phyloP scores from a whole-genome alignment of 2,329 filamentous ascomycete genomes.

The Diplodia seriata region DNA sequence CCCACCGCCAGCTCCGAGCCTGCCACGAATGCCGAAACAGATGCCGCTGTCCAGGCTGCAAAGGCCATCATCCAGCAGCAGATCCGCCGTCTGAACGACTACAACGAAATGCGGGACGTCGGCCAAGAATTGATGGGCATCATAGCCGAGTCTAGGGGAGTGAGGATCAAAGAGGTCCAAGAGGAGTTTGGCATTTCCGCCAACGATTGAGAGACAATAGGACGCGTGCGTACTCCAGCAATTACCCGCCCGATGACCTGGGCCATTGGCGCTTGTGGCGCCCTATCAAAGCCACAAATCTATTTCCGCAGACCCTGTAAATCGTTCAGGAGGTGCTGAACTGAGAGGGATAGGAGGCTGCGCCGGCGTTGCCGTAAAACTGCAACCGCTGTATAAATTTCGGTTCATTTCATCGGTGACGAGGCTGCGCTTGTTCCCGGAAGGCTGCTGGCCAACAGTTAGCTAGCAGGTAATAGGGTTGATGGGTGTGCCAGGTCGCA shows the following conservation, averaged over 20 bases:
- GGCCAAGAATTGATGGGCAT: slow-evolving; percentile 70
- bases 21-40: slow-evolving; percentile 37
- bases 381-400: background rate
- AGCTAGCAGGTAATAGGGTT: background rate
- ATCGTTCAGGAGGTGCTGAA: background rate
- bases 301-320: background rate
- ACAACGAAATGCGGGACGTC: slow-evolving; percentile 75
- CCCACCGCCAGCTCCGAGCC: background rate
- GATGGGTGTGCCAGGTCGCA: background rate
- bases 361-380: background rate
- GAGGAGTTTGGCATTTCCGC: slow-evolving; percentile 55
- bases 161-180: slow-evolving; percentile 59
- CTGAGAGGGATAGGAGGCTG: background rate
- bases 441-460: background rate
- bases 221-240: slow-evolving; percentile 2
- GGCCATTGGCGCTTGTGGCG: background rate
- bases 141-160: slow-evolving; percentile 69
- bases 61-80: slow-evolving; percentile 65
- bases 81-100: slow-evolving; percentile 70
- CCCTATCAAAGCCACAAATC: background rate
- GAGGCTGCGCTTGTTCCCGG: background rate
- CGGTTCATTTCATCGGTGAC: background rate
- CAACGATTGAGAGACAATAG: slow-evolving; percentile 51
- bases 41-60: slow-evolving; percentile 51
- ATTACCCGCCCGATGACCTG: background rate